Evolutionary conservation across 495 filamentous ascomycete species (phyloP).

Genomic region (Pseudotulostoma volvatum): DNA sequence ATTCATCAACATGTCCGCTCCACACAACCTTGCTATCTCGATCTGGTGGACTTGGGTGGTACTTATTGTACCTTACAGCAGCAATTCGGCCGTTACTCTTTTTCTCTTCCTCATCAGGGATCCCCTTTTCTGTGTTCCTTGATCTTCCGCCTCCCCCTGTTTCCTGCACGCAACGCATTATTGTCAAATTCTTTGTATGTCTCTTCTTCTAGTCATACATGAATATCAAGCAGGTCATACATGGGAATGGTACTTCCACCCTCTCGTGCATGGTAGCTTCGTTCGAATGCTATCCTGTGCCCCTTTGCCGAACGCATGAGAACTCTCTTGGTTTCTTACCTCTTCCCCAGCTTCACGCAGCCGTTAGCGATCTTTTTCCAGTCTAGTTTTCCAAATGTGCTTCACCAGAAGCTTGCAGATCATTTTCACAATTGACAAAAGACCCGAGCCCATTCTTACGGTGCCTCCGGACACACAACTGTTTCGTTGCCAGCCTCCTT

Average conservation of each 20-base stretch:
- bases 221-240: background rate
- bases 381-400: too few relatives aligned
- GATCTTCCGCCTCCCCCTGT: conserved; percentile 15
- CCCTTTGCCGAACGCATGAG: too few relatives aligned
- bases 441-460: too few relatives aligned
- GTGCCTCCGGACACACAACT: too few relatives aligned
- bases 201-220: background rate
- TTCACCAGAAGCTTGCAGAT: too few relatives aligned
- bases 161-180: conserved; percentile 6
- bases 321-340: too few relatives aligned
- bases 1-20: background rate
- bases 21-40: background rate
- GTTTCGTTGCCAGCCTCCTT: too few relatives aligned
- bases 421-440: too few relatives aligned
- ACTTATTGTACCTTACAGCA: conserved; percentile 9
- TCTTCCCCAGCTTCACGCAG: too few relatives aligned
- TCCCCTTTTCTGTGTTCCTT: conserved; percentile 13
- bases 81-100: conserved; percentile 6
- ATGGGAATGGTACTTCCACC: background rate
- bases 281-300: conserved; percentile 15
- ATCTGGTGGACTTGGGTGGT: background rate
- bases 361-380: too few relatives aligned
- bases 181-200: background rate
- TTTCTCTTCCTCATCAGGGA: background rate
- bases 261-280: conserved; percentile 8